Conservation (phyloP, 192 early-diverging fungal genomes). For the Umbelopsis vinacea region DNA sequence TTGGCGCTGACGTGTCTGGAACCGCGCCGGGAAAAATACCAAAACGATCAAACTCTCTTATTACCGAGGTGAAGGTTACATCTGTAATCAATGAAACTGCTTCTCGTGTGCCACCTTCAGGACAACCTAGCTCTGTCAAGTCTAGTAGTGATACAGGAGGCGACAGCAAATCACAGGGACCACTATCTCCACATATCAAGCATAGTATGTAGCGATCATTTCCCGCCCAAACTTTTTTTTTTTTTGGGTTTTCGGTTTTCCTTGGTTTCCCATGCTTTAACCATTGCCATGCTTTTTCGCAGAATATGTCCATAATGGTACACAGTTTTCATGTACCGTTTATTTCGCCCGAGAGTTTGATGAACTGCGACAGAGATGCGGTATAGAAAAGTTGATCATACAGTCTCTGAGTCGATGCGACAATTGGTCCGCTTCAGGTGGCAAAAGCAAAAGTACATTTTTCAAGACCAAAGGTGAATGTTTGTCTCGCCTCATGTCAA, state of each 20-base stretch:
- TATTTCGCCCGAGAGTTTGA: conserved; percentile 92
- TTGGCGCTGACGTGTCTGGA: not conserved
- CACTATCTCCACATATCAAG: conserved; percentile 55
- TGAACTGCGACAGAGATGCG: conserved; percentile 76
- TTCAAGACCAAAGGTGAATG: conserved; percentile 74
- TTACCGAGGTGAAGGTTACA: conserved; percentile 5
- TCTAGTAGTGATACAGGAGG: not conserved
- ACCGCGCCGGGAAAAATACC: not conserved
- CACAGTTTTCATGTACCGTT: conserved; percentile 79
- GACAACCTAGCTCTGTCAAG: not conserved
- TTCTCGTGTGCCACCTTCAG: not conserved
- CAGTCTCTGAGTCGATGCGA: conserved; percentile 83
- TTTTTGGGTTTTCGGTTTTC: too few species aligned
- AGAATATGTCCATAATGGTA: conserved; percentile 73
- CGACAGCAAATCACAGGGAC: not conserved
- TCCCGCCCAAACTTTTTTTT: not conserved
- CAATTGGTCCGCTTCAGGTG: conserved; percentile 78
- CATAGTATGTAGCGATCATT: conserved; percentile 47
- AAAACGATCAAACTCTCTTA: not conserved
- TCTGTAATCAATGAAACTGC: not conserved
- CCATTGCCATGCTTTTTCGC: conserved; percentile 8
- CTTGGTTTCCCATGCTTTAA: not conserved
- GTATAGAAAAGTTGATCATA: conserved; percentile 76
- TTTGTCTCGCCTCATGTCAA: conserved; percentile 7
- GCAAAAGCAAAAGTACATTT: conserved; percentile 89